Evolutionary conservation across 2,329 filamentous ascomycete genomes (phyloP).

Genomic region (Leptographium flavum): DNA sequence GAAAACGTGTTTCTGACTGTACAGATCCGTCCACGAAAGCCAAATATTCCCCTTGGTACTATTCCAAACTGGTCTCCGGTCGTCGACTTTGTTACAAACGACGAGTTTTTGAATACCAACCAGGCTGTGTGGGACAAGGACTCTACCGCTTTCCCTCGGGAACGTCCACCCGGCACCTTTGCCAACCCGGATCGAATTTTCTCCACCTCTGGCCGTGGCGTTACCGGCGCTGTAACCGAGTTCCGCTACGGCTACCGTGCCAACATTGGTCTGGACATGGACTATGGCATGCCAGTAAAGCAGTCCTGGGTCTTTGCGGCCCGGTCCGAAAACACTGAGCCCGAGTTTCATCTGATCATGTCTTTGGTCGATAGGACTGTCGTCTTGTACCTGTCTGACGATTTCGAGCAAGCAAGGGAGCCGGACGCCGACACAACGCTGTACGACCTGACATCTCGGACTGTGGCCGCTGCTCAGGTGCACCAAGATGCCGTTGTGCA

Average conservation of each 20-base stretch:
- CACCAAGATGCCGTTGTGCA: conserved; percentile 30
- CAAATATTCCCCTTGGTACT: conserved; percentile 32
- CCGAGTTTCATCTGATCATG: conserved; percentile 28
- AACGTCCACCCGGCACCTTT: conserved; percentile 30
- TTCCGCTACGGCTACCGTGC: conserved; percentile 57
- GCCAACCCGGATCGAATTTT: conserved; percentile 48
- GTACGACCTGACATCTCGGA: conserved; percentile 39
- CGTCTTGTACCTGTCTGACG: conserved; percentile 31
- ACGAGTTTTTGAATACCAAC: conserved; percentile 19
- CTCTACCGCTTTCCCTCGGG: conserved; percentile 9
- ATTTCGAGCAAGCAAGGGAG: conserved; percentile 31
- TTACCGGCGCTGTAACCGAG: conserved; percentile 50
- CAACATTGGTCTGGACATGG: conserved; percentile 44
- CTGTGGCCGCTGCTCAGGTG: conserved; percentile 29
- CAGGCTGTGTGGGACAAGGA: conserved; percentile 9
- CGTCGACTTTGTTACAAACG: conserved; percentile 39
- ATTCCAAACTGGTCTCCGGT: conserved; percentile 51
- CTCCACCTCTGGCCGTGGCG: conserved; percentile 49
- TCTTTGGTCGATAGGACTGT: conserved; percentile 34
- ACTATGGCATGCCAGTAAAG: conserved; percentile 32
- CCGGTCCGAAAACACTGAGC: conserved; percentile 10
- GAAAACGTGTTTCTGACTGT: neutral
- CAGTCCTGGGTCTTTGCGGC: conserved; percentile 37
- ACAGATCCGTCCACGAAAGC: conserved; percentile 36
- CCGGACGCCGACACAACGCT: conserved; percentile 23